phyloP scores from a whole-genome alignment of 2,329 filamentous ascomycete genomes.

The Sporothrix humicola region DNA sequence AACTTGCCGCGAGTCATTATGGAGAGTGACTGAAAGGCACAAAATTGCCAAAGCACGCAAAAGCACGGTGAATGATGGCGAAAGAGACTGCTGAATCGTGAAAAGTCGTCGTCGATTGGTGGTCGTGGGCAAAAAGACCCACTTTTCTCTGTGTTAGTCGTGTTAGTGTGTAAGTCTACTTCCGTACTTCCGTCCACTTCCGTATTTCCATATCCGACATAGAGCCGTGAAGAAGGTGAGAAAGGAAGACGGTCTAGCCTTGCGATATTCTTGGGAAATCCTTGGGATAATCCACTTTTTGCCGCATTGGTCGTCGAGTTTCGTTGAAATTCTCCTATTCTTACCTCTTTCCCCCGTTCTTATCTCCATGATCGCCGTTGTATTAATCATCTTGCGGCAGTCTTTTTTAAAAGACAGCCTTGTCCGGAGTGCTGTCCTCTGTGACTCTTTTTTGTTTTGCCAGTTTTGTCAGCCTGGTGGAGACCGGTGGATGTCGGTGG shows the following conservation, averaged over 20 bases:
- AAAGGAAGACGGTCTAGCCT: no score
- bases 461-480: constrained; percentile 13
- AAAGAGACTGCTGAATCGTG: neutral
- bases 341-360: no score
- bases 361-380: no score
- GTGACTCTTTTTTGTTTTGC: neutral
- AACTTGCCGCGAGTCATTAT: no score
- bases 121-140: neutral
- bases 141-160: neutral
- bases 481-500: neutral
- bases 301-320: neutral
- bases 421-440: no score
- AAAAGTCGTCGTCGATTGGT: neutral
- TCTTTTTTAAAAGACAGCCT: neutral
- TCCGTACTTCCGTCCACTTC: constrained; percentile 24
- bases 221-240: no score
- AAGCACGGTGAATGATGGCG: neutral
- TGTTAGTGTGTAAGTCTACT: constrained; percentile 27
- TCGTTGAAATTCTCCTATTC: no score
- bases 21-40: no score
- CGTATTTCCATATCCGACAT: constrained; percentile 22
- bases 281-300: neutral
- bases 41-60: neutral
- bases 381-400: neutral
- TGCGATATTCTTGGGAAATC: no score